Conservation (phyloP, 768 basidiomycete genomes). For the Lactarius evosmus region DNA sequence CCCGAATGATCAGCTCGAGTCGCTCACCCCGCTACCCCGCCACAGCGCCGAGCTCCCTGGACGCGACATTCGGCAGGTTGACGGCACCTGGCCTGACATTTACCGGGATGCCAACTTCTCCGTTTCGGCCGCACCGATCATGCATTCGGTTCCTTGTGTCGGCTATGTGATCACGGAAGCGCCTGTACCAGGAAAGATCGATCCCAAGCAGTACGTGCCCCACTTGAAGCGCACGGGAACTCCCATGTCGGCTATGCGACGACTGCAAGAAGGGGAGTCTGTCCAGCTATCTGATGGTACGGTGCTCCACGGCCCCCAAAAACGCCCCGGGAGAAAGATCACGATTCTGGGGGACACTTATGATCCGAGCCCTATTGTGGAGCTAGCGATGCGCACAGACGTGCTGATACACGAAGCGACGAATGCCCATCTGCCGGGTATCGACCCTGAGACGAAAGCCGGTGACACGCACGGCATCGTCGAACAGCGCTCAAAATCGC, state of each 20-base stretch:
- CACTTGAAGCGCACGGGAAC: constrained; percentile 67
- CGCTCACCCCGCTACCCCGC: constrained; percentile 36
- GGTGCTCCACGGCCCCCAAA: constrained; percentile 60
- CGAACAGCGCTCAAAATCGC: constrained; percentile 59
- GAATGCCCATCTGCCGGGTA: constrained; percentile 72
- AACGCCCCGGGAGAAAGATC: constrained; percentile 68
- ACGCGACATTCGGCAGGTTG: constrained; percentile 55
- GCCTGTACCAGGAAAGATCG: constrained; percentile 72
- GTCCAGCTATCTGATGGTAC: constrained; percentile 71
- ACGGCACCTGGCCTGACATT: constrained; percentile 66
- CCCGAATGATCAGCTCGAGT: constrained; percentile 49
- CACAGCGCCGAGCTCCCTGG: constrained; percentile 60
- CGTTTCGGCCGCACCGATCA: constrained; percentile 74
- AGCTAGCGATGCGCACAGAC: constrained; percentile 62
- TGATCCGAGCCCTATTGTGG: constrained; percentile 65
- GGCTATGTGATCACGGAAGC: constrained; percentile 74
- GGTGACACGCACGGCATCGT: constrained; percentile 60
- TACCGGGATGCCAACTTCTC: constrained; percentile 54
- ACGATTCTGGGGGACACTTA: constrained; percentile 84
- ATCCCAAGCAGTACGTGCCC: constrained; percentile 62
- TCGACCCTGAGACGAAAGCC: constrained; percentile 56
- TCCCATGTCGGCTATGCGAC: constrained; percentile 63
- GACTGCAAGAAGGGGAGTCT: constrained; percentile 60
- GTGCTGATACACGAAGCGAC: constrained; percentile 87
- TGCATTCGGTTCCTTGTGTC: constrained; percentile 77